These are phyloP conservation scores for Kentomonas sorsogonicus DNA, from an alignment of 208 protist species.

Conservation along the genomic window DNA sequence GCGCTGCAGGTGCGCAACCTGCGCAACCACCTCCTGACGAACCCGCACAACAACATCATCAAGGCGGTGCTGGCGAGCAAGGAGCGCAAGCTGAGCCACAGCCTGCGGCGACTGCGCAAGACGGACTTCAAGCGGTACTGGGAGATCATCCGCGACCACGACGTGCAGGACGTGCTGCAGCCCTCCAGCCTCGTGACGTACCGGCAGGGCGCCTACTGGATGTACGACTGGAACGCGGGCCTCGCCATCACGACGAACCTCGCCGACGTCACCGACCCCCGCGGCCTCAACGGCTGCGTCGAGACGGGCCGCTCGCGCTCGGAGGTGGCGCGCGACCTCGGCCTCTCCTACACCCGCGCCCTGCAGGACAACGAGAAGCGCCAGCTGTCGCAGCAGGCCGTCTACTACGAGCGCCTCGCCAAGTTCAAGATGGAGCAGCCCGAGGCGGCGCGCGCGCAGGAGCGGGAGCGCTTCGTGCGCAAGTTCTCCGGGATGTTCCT, in stretches of 20 bases:
- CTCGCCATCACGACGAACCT: conserved; percentile 84
- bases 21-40: conserved; percentile 87
- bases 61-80: conserved; percentile 77
- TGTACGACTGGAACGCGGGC: conserved; percentile 87
- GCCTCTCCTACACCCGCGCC: conserved; percentile 85
- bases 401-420: conserved; percentile 86
- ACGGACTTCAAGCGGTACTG: conserved; percentile 88
- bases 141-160: conserved; percentile 90
- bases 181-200: conserved; percentile 83
- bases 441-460: conserved; percentile 76
- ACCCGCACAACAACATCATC: conserved; percentile 90
- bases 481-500: conserved; percentile 90
- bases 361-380: conserved; percentile 87
- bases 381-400: conserved; percentile 81
- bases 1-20: conserved; percentile 80
- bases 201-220: conserved; percentile 83
- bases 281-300: conserved; percentile 86
- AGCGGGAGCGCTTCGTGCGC: conserved; percentile 81
- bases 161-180: conserved; percentile 87
- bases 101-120: conserved; percentile 81
- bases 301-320: conserved; percentile 87
- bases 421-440: conserved; percentile 91
- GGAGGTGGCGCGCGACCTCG: conserved; percentile 86
- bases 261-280: conserved; percentile 79
- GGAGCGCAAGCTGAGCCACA: conserved; percentile 72